These are phyloP conservation scores for Podila clonocystis DNA, from an alignment of 192 early-diverging fungal species.

Conservation along the genomic window DNA sequence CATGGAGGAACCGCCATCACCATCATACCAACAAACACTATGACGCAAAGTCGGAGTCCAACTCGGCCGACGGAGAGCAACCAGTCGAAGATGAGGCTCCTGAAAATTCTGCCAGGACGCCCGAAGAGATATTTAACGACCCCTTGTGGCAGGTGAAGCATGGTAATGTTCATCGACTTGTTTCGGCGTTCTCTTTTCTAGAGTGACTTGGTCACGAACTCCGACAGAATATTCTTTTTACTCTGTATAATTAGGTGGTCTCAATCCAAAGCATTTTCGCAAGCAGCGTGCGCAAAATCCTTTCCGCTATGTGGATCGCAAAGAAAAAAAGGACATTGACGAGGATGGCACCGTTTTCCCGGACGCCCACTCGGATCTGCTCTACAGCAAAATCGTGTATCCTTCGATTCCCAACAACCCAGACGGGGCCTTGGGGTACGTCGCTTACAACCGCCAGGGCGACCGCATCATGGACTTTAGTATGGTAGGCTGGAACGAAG, in stretches of 20 bases:
- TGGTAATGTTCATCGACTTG: constrained; percentile 5
- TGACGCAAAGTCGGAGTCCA: neutral
- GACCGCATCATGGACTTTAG: constrained; percentile 60
- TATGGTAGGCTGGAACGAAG: constrained; percentile 56
- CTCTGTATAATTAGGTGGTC: constrained; percentile 9
- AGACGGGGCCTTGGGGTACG: constrained; percentile 17
- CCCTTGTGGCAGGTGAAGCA: constrained; percentile 14
- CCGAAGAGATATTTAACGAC: constrained; percentile 8
- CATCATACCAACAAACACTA: neutral
- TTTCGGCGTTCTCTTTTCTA: neutral
- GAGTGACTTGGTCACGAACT: neutral
- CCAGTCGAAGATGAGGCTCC: neutral
- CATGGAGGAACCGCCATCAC: neutral
- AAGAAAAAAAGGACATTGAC: constrained; percentile 18
- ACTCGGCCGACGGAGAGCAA: neutral
- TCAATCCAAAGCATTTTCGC: constrained; percentile 23
- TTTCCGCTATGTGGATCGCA: neutral
- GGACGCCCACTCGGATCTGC: constrained; percentile 1
- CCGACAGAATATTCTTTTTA: neutral
- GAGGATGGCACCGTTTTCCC: constrained; percentile 32
- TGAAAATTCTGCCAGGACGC: neutral
- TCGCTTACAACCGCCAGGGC: constrained; percentile 51
- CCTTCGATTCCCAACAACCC: neutral
- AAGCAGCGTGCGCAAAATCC: neutral
- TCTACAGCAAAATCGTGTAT: constrained; percentile 32